A percentile compares a stretch with the other conserved stretches of the same genome.
These are phyloP conservation scores for Penicillium sp. DNA, from an alignment of 2,329 filamentous ascomycete genomes.

Conservation along the genomic window DNA sequence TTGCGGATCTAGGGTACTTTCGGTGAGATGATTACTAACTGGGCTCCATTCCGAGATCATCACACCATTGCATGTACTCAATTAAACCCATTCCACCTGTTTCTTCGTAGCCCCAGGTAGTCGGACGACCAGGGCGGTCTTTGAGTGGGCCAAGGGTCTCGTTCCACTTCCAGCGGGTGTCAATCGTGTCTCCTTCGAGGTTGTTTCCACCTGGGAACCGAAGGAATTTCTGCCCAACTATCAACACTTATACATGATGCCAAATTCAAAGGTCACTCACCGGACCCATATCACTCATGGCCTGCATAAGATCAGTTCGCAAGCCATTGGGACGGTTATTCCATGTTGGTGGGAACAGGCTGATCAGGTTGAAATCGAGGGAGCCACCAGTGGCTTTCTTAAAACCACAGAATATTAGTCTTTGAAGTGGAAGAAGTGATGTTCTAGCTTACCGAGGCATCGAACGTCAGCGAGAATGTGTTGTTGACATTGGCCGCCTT, in stretches of 20 bases:
- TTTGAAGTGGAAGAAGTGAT: neutral
- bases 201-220: conserved; percentile 56
- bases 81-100: conserved; percentile 48
- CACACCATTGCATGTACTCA: conserved; percentile 51
- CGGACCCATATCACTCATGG: conserved; percentile 27
- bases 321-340: conserved; percentile 54
- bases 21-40: conserved; percentile 15
- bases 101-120: conserved; percentile 48
- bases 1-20: neutral
- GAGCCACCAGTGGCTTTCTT: conserved; percentile 39
- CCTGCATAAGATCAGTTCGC: conserved; percentile 51
- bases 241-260: neutral
- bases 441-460: conserved; percentile 34
- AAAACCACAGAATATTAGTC: neutral
- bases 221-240: conserved; percentile 40
- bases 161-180: conserved; percentile 52
- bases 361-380: conserved; percentile 54
- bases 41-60: conserved; percentile 46
- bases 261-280: conserved; percentile 9
- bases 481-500: conserved; percentile 46
- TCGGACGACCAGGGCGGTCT: conserved; percentile 44
- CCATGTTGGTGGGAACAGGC: conserved; percentile 56
- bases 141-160: conserved; percentile 52
- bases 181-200: conserved; percentile 42
- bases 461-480: conserved; percentile 52